Evolutionary conservation across 495 filamentous ascomycete species (phyloP).

Genomic region (Neurospora hispaniola): DNA sequence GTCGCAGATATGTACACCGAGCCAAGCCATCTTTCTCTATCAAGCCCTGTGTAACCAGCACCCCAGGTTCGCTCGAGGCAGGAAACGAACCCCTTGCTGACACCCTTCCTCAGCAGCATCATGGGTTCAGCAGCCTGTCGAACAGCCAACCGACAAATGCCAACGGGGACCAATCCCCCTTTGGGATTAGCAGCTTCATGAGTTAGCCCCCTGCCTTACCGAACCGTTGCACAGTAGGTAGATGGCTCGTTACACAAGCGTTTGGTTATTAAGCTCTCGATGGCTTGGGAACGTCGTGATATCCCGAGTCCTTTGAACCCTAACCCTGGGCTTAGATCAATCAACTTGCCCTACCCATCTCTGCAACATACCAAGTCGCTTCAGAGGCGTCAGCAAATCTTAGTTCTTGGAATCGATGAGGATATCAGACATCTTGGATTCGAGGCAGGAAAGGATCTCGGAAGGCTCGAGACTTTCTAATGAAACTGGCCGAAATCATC

Average conservation of each 20-base stretch:
- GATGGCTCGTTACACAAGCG: not conserved
- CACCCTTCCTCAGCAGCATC: not conserved
- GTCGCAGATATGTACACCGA: conserved; percentile 1
- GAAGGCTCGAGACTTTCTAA: not conserved
- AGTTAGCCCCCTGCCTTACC: not conserved
- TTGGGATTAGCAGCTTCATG: not conserved
- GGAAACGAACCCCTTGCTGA: not conserved
- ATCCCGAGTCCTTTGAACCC: not conserved
- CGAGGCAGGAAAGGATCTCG: not conserved
- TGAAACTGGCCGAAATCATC: not conserved
- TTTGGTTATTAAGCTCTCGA: not conserved
- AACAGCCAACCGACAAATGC: not conserved
- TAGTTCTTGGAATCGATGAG: not conserved
- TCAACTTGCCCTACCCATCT: not conserved
- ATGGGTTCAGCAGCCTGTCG: not conserved
- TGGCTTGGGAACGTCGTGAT: not conserved
- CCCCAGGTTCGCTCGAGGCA: not conserved
- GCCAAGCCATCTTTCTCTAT: not conserved
- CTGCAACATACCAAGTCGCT: not conserved
- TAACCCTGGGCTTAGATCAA: not conserved
- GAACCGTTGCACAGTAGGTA: not conserved
- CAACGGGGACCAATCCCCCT: not conserved
- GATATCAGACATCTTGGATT: not conserved
- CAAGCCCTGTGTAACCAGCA: not conserved
- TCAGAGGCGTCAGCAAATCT: not conserved